Percentiles rank a stretch among this genome's conserved stretches.
phyloP scores from a whole-genome alignment of 2,329 filamentous ascomycete species.

The Penicillium sp. region DNA sequence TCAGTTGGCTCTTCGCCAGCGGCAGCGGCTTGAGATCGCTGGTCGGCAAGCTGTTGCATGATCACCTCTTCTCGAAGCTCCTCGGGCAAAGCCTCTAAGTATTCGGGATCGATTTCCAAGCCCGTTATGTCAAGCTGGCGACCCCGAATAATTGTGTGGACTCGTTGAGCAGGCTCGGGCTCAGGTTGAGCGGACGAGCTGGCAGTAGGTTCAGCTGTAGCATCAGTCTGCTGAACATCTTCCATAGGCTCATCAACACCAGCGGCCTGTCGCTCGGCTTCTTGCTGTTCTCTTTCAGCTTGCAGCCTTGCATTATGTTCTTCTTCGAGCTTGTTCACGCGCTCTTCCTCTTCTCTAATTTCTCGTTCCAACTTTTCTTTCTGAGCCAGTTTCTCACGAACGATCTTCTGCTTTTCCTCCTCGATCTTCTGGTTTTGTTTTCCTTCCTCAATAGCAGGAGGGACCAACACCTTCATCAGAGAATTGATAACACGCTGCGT shows the following conservation, averaged over 20 bases:
- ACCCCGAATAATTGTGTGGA: slow-evolving; percentile 81
- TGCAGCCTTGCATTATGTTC: slow-evolving; percentile 62
- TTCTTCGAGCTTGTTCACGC: slow-evolving; percentile 68
- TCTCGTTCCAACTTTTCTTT: slow-evolving; percentile 63
- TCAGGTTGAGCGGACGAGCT: slow-evolving; percentile 23
- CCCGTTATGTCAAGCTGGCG: slow-evolving; percentile 90
- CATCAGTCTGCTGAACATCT: slow-evolving; percentile 64
- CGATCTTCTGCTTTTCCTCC: slow-evolving; percentile 55
- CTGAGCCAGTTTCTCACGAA: slow-evolving; percentile 63
- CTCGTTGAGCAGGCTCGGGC: slow-evolving; percentile 56
- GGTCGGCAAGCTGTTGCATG: slow-evolving; percentile 80
- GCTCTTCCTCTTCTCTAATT: slow-evolving; percentile 69
- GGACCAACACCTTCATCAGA: slow-evolving; percentile 73
- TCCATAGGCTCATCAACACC: slow-evolving; percentile 66
- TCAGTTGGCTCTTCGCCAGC: slow-evolving; percentile 63
- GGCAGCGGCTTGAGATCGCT: slow-evolving; percentile 73
- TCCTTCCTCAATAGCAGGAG: slow-evolving; percentile 79
- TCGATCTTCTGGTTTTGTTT: slow-evolving; percentile 66
- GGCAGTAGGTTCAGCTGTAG: slow-evolving; percentile 27
- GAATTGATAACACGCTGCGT: slow-evolving; percentile 66
- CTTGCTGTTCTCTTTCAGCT: slow-evolving; percentile 64
- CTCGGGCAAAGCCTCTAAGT: slow-evolving; percentile 94
- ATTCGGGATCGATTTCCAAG: slow-evolving; percentile 90
- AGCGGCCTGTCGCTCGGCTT: slow-evolving; percentile 54
- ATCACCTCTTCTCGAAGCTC: slow-evolving; percentile 96